A percentile compares a stretch with the other conserved stretches of the same genome.
These are phyloP conservation scores for Aureobasidium mangrovei DNA, from an alignment of 2,329 filamentous ascomycete species.

Conservation along the genomic window DNA sequence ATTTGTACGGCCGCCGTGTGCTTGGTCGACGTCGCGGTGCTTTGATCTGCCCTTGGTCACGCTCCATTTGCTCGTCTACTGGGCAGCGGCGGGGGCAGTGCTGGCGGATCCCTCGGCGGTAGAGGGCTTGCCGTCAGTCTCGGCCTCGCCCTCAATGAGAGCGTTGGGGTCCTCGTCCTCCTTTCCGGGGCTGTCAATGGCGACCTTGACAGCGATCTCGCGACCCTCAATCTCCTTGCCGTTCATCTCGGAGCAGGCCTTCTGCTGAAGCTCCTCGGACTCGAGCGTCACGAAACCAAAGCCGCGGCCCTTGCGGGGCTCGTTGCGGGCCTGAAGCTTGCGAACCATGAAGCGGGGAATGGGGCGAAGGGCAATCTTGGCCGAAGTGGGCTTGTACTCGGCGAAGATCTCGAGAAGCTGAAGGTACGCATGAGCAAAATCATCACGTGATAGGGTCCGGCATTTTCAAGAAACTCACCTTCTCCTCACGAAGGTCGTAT, in stretches of 20 bases:
- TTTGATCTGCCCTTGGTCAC: neutral
- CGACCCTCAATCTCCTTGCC: constrained; percentile 98
- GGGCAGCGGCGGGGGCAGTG: constrained; percentile 13
- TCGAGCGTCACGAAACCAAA: constrained; percentile 97
- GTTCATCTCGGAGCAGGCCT: constrained; percentile 97
- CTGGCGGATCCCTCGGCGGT: constrained; percentile 29
- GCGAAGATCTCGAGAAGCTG: constrained; percentile 97
- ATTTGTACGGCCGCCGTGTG: constrained; percentile 11
- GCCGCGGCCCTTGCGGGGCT: constrained; percentile 96
- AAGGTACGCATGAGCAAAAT: neutral
- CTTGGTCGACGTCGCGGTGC: neutral
- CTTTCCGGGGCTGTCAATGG: constrained; percentile 98
- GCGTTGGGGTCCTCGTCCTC: constrained; percentile 65
- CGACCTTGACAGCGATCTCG: constrained; percentile 99
- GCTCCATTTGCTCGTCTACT: constrained; percentile 9
- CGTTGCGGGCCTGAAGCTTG: constrained; percentile 96
- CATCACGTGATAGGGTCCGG: neutral
- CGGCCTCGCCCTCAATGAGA: constrained; percentile 31
- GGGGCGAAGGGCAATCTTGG: constrained; percentile 96
- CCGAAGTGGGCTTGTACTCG: constrained; percentile 82
- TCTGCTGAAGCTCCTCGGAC: constrained; percentile 92
- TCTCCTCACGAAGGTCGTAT: constrained; percentile 95
- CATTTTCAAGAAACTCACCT: constrained; percentile 49
- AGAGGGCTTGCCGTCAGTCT: constrained; percentile 25
- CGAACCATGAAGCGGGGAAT: constrained; percentile 99